Base-by-base conservation (phyloP, 2,329 filamentous ascomycete species). In the Hypoxylon sp. region DNA sequence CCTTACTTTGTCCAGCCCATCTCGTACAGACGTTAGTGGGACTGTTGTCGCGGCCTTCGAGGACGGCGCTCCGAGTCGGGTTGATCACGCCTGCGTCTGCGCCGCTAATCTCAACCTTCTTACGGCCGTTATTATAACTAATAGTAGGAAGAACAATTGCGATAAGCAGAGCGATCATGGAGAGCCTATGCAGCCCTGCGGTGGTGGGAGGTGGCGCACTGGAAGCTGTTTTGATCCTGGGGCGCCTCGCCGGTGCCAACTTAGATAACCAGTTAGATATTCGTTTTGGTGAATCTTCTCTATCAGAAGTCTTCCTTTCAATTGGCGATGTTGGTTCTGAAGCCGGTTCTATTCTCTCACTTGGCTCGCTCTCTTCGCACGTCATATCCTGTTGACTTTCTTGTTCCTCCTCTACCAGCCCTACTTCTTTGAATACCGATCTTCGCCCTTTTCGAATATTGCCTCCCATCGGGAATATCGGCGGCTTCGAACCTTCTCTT, bases 1-100 rank as follows among this genome's bases (percentile, higher is more conserved):
- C 74, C 81, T 76, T 72, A 84, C 88, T 86, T 79, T 92, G 90
- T 58, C 90, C 87, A 17, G 86, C 86, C 89, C 89, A 93, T 77
- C 90, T 82, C 60, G 85, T 85, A 75, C 91, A 92, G 13, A 90
- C 83, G 70, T 87, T 82, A 1, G 86, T 88, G 2, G 85, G 81
- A 69, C 83, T 88, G 66, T 84, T 76, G 27, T 80, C 79, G 57
- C 85, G 81, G 51, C 77, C 76, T 61, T 81, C 77, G 42, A 84
- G 77, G 6, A 79, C 72, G 30, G 73, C 30, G 25, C 31, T 65
- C 7, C 68, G 54, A 11, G 64, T 60, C 10, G 76, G 74, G 25
- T 77, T 74, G 40, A 86, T 82, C 14, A 84, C 77, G n/a, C 83
- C 84, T 2, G 86, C 86, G 64, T 84, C 82, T 53, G 81, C 85